Conservation (phyloP, 2,329 filamentous ascomycete species). For the Hirsutella thompsonii region DNA sequence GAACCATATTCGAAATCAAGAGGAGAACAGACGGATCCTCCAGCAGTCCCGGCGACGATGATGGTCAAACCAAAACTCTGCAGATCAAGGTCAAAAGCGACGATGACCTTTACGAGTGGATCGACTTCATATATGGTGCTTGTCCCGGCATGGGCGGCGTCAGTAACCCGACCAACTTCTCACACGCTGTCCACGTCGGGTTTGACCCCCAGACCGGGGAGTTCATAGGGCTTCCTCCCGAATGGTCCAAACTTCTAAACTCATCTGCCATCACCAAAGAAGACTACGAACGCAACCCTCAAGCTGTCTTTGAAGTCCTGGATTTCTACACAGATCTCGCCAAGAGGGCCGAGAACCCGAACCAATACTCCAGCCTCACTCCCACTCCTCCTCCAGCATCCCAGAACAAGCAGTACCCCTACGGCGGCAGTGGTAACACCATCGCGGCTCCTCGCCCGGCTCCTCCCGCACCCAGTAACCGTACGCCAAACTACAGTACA, state of each 20-base stretch:
- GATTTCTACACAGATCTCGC: conserved; percentile 80
- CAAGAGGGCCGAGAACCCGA: conserved; percentile 59
- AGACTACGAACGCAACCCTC: conserved; percentile 93
- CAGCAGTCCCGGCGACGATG: conserved; percentile 62
- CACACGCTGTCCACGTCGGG: conserved; percentile 90
- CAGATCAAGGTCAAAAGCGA: conserved; percentile 92
- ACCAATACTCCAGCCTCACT: conserved; percentile 53
- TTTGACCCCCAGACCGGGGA: conserved; percentile 93
- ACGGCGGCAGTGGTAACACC: conserved; percentile 36
- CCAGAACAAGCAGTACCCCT: conserved; percentile 52
- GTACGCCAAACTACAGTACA: conserved; percentile 28
- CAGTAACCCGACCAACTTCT: conserved; percentile 97
- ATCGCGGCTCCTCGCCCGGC: conserved; percentile 59
- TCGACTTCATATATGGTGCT: conserved; percentile 92
- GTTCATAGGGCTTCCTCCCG: conserved; percentile 84
- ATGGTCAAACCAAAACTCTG: conserved; percentile 68
- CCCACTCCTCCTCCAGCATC: conserved; percentile 48
- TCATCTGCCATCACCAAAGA: conserved; percentile 97
- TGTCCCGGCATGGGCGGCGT: conserved; percentile 97
- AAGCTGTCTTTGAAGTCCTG: conserved; percentile 68
- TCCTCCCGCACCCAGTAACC: conserved; percentile 28
- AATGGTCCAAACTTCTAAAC: conserved; percentile 95
- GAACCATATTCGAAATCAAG: conserved; percentile 90
- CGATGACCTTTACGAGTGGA: conserved; percentile 97
- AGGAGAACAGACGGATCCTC: conserved; percentile 56